Evolutionary conservation across 345 rosid species (phyloP).

Genomic region (Noccaea caerulescens): DNA sequence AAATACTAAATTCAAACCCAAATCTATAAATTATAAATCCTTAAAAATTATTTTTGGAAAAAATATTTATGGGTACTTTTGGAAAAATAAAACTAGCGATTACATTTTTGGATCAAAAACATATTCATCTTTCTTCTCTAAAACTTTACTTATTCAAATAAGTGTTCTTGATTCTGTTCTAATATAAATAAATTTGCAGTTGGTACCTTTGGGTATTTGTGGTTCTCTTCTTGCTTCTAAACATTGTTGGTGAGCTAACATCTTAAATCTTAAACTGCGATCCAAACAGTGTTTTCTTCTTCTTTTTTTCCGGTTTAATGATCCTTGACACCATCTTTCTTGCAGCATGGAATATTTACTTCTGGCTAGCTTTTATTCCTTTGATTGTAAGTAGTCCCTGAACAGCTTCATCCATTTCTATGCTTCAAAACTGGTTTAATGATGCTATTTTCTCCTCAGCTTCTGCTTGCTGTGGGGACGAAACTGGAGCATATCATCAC

Average conservation of each 20-base stretch:
- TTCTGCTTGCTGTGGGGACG: constrained; percentile 75
- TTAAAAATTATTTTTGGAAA: no score
- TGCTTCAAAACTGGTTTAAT: not conserved
- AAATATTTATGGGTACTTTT: no score
- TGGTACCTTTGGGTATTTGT: constrained; percentile 96
- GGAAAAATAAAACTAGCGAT: no score
- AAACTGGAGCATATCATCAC: constrained; percentile 78
- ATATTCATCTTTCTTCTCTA: no score
- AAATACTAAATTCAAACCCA: no score
- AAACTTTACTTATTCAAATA: not conserved
- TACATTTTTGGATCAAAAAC: no score
- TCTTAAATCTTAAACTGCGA: not conserved
- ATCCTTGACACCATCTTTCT: constrained; percentile 16
- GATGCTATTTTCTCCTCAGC: constrained; percentile 43
- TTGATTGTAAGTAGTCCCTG: constrained; percentile 54
- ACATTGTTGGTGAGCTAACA: constrained; percentile 59
- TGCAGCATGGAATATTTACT: constrained; percentile 87
- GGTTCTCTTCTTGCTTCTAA: constrained; percentile 73
- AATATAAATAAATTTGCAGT: constrained; percentile 60
- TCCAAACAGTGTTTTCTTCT: not conserved
- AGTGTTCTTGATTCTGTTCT: constrained; percentile 17
- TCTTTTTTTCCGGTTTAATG: not conserved
- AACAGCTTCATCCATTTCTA: not conserved
- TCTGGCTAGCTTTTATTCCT: constrained; percentile 78
- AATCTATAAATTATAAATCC: no score